phyloP scores from a whole-genome alignment of 306 rosid species.

The Canavalia gladiata region DNA sequence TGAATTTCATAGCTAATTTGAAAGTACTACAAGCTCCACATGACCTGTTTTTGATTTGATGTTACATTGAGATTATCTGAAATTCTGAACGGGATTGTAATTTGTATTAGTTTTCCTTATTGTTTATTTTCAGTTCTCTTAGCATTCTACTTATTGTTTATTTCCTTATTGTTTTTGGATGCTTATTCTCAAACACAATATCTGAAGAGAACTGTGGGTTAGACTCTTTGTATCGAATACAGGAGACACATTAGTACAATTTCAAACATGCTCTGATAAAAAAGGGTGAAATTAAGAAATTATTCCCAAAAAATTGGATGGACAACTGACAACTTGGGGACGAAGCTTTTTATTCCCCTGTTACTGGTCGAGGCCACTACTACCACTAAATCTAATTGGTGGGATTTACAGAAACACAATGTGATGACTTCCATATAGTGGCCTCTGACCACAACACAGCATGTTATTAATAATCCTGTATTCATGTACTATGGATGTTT shows the following conservation, averaged over 20 bases:
- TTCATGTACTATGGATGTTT: not conserved
- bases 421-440: not conserved
- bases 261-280: not conserved
- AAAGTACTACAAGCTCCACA: too few relatives aligned
- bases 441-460: not conserved
- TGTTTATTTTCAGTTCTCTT: too few relatives aligned
- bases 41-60: too few relatives aligned
- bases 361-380: not conserved
- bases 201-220: not conserved
- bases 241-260: not conserved
- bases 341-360: not conserved
- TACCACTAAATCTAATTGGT: not conserved
- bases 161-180: too few relatives aligned
- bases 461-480: not conserved
- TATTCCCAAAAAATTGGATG: not conserved
- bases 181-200: not conserved
- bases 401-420: not conserved
- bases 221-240: not conserved
- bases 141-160: too few relatives aligned
- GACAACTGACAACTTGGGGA: not conserved
- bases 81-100: too few relatives aligned
- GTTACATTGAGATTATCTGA: too few relatives aligned
- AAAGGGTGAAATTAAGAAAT: not conserved
- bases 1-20: too few relatives aligned
- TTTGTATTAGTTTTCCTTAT: too few relatives aligned